Conservation (phyloP, 2,329 filamentous ascomycete genomes). For the Microdochium trichocladiopsis region DNA sequence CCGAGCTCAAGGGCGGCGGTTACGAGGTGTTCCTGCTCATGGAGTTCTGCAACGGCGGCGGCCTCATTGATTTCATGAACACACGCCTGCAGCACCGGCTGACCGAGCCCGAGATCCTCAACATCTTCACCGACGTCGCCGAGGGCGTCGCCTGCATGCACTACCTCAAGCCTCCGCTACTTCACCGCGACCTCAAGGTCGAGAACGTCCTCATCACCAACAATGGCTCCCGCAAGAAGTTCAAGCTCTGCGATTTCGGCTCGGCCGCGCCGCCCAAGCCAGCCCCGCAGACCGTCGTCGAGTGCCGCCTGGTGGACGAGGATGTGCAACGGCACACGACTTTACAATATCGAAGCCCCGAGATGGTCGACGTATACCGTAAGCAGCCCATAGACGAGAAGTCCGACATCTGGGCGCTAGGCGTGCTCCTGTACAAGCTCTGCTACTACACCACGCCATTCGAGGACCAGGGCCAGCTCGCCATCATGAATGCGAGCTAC, state of each 20-base stretch:
- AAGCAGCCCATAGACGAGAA: slow-evolving; percentile 98
- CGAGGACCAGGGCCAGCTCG: slow-evolving; percentile 94
- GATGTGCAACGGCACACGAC: slow-evolving; percentile 97
- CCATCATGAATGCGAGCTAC: slow-evolving; percentile 92
- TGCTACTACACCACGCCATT: slow-evolving; percentile 99
- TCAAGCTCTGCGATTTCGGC: slow-evolving; percentile 98
- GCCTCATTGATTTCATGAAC: slow-evolving; percentile 99
- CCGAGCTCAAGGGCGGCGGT: slow-evolving; percentile 82
- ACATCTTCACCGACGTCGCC: slow-evolving; percentile 93
- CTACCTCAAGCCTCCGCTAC: slow-evolving; percentile 86
- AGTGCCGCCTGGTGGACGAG: slow-evolving; percentile 90
- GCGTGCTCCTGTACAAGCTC: slow-evolving; percentile 92
- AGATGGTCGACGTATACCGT: slow-evolving; percentile 98
- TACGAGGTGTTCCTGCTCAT: slow-evolving; percentile 98
- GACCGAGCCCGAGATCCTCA: slow-evolving; percentile 94
- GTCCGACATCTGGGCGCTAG: slow-evolving; percentile 96
- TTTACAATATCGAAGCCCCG: slow-evolving; percentile 92
- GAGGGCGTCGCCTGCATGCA: slow-evolving; percentile 99
- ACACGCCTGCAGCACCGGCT: slow-evolving; percentile 91
- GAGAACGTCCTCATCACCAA: slow-evolving; percentile 91
- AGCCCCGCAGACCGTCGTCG: slow-evolving; percentile 77
- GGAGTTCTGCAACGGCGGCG: slow-evolving; percentile 94
- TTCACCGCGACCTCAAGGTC: slow-evolving; percentile 94
- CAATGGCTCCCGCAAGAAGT: slow-evolving; percentile 59
- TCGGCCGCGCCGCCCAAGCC: slow-evolving; percentile 79